Evolutionary conservation across 2,329 filamentous ascomycete genomes (phyloP), one percentile per base, ranked within the genome.

Genomic region (Hymenoscyphus fructigenus): DNA sequence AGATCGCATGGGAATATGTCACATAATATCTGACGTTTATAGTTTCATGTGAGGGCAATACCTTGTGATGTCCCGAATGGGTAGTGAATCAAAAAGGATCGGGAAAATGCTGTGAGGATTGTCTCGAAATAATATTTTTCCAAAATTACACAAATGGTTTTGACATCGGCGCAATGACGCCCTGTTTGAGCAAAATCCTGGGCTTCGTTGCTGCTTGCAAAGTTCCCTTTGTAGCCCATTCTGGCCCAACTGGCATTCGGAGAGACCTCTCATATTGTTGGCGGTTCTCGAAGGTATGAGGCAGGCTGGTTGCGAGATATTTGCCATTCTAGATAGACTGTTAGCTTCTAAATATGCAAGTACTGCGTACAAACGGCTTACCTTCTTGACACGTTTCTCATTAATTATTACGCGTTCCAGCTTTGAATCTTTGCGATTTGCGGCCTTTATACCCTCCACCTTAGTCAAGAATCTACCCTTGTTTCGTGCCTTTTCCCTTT

Each of bases 181-280:
- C 95, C 79, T 93, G 91, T 82, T 96, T 97, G 77, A 97, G 82
- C 77, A 98, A 82, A 70, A 98, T 85, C 72, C 92, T 87, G 65
- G 95, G 95, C 84, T 94, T 96, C 66, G 91, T 96, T 67, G 86
- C 86, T 72, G 90, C 87, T 82, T 98, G 93, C 84, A 95, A 95
- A 15, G 91, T 92, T 81, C 92, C 88, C 85, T 97, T 97, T n/a
- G 94, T 98, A 71, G 89, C 88, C 93, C 94, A 99, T 78, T 99
- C 94, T 17, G 91, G 92, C 1, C 95, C 95, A 66, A 98, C 87
- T 1, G 95, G 95, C 70, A 97, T 79, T 55, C 94, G 84, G 65
- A 98, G 81, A 69, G 90, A 91, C 60, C 94, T 83, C 82, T 99
- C 95, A 79, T 98, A 98, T 81, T 97, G 93, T 74, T 91, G 85